Percentiles rank a stretch among this genome's conserved stretches.
Conservation (phyloP, 192 early-diverging fungal genomes). For the Geranomyces michiganensis region DNA sequence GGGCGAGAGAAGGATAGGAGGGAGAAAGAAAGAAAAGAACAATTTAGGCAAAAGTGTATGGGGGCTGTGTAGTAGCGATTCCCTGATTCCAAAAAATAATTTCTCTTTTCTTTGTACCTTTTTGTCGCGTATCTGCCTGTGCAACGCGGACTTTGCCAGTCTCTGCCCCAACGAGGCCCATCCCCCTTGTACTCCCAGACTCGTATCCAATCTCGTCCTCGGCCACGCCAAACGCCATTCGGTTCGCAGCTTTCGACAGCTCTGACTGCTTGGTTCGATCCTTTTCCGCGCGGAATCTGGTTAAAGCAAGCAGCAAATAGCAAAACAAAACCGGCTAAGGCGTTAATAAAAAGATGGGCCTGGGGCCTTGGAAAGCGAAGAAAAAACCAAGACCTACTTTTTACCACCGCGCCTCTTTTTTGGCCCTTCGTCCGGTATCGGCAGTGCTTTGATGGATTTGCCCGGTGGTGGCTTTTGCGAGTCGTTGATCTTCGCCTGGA, state of each 20-base stretch:
- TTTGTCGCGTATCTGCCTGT: conserved; percentile 66
- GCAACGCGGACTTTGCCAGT: conserved; percentile 79
- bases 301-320: conserved; percentile 21
- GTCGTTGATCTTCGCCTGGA: conserved; percentile 87
- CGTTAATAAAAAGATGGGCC: not conserved
- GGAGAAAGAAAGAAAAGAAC: not conserved
- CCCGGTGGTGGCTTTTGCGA: conserved; percentile 81
- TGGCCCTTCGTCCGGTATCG: conserved; percentile 87
- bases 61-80: too few species aligned
- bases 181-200: conserved; percentile 82
- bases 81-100: too few species aligned
- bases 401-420: conserved; percentile 92
- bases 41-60: not conserved
- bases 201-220: conserved; percentile 82
- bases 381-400: conserved; percentile 24
- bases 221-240: conserved; percentile 87
- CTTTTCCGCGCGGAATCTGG: conserved; percentile 74
- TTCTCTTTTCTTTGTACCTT: conserved; percentile 60
- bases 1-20: not conserved
- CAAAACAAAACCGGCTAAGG: not conserved
- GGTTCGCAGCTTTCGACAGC: conserved; percentile 85
- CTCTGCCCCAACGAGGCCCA: conserved; percentile 80
- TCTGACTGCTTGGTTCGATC: conserved; percentile 85
- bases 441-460: conserved; percentile 85
- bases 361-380: conserved; percentile 32